Conservation (phyloP, 129 eudicot species). For the Helianthus annuus region HanXRQr2.0-SUNRISE NC_035447.2:60981469-60981968, state of each 20-base stretch:
- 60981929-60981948: too few relatives aligned
- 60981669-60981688: constrained; percentile 58
- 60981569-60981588: constrained; percentile 63
- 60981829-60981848: not conserved
- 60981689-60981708: constrained; percentile 30
- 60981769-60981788: not conserved
- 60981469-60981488: constrained; percentile 62
- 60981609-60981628: constrained; percentile 58
- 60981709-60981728: not conserved
- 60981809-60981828: not conserved
- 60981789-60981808: not conserved
- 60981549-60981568: constrained; percentile 67
- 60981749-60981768: not conserved
- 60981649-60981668: constrained; percentile 62
- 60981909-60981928: too few relatives aligned
- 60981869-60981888: not conserved
- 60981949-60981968: too few relatives aligned
- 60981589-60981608: constrained; percentile 72
- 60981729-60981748: not conserved
- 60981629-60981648: constrained; percentile 75
- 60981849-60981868: not conserved
- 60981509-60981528: constrained; percentile 75
- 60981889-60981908: too few relatives aligned
- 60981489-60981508: constrained; percentile 84
- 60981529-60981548: constrained; percentile 79